Base-by-base conservation (phyloP, 139 green algal genomes). In the Trebouxia sp. region DNA sequence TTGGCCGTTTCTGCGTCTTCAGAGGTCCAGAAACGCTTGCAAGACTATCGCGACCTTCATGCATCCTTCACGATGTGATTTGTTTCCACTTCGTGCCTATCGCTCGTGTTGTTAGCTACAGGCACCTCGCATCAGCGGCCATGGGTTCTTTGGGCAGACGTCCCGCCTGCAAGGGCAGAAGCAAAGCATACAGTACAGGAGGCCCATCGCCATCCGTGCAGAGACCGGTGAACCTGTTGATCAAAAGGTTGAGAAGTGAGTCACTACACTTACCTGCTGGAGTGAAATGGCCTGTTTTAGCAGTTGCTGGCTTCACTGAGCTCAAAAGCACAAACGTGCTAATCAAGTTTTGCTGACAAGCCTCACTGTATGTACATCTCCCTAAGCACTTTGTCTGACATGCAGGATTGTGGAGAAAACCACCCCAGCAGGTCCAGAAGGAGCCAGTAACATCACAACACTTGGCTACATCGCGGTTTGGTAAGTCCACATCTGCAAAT, bases 401-500 rank as follows among this genome's bases (percentile, higher is more conserved):
- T 72, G 32, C 62, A 72, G 62, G 8, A 35, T 45, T 32, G 62
- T 45, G 62, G 62, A 45, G 7, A 72, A 72, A 35, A 17, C 15
- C 14, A 72, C 62, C n/a, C n/a, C n/a, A 45, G 62, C 15, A 30
- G 43, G 62, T 72, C 62, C 62, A 72, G 32, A 72, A 35, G 62
- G 32, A 45, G 62, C 62, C 35, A 72, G 35, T 15, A 72, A 43
- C 15, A 72, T 72, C 1, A 72, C 62, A 42, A 72, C 62, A 42
- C 62, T 72, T 41, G 62, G 62, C 62, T 72, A 45, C 14, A 72
- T 72, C 10, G 62, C 62, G 42, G 43, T 35, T 28, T 72, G 62
- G 62, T 72, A 45, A 53, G 47, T n/a, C n/a, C n/a, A n/a, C n/a
- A n/a, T n/a, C n/a, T n/a, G n/a, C n/a, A n/a, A n/a, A n/a, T n/a